Evolutionary conservation across 305 asterid genomes (phyloP).

Genomic region (Solanum hybrid): DNA sequence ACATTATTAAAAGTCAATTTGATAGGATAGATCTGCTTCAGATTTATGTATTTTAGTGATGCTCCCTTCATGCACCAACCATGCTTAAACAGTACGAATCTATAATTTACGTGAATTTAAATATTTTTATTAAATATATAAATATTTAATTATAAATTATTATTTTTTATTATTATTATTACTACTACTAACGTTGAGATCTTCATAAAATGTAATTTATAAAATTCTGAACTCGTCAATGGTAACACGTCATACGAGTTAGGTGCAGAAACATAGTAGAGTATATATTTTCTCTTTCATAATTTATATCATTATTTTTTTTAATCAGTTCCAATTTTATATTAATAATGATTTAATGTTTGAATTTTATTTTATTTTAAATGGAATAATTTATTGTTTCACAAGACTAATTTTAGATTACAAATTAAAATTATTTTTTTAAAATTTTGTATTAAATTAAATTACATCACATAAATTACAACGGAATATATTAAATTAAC

Average conservation of each 20-base stretch:
- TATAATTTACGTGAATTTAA: not conserved
- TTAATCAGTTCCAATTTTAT: not conserved
- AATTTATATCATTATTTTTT: too few species aligned
- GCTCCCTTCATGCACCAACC: not conserved
- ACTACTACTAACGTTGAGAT: not conserved
- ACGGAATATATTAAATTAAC: too few species aligned
- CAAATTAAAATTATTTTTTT: too few species aligned
- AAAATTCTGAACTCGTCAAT: too few species aligned
- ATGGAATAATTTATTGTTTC: not conserved
- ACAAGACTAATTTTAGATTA: too few species aligned
- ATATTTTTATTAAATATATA: too few species aligned
- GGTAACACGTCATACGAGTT: not conserved
- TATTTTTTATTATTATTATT: too few species aligned
- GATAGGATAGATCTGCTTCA: not conserved
- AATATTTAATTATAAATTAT: too few species aligned
- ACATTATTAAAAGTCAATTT: not conserved
- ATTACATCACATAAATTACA: not conserved
- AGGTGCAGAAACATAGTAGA: not conserved
- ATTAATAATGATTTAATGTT: too few species aligned
- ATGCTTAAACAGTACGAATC: not conserved
- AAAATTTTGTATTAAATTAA: too few species aligned
- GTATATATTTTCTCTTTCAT: too few species aligned
- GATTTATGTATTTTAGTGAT: not conserved
- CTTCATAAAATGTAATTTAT: not conserved
- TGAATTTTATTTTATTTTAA: too few species aligned